These are phyloP conservation scores for Paramecium tetraurelia DNA, from an alignment of 73 alveolate genomes.

Conservation along the genomic window DNA sequence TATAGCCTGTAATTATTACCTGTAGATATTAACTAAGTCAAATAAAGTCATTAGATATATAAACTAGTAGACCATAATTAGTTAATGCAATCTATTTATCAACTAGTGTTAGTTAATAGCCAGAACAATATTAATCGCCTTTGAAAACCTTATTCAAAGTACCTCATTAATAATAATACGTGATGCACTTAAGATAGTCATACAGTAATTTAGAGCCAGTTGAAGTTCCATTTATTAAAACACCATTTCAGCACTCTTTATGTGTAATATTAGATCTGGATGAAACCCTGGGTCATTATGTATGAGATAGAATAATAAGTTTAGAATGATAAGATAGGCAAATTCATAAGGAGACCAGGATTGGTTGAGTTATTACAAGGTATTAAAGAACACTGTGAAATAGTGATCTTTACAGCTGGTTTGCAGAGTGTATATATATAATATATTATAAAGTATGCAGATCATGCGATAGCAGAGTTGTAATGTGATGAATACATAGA, in stretches of 20 bases:
- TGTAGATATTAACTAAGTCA: not conserved
- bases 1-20: not conserved
- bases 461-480: not conserved
- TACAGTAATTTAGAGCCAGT: not conserved
- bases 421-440: not conserved
- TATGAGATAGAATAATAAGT: not conserved
- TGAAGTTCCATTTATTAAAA: not conserved
- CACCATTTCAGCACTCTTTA: not conserved
- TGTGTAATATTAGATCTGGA: not conserved
- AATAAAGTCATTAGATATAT: not conserved
- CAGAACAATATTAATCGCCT: not conserved
- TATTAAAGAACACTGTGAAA: not conserved
- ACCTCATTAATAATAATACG: not conserved
- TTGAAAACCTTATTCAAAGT: not conserved
- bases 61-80: not conserved
- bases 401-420: not conserved
- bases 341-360: not conserved
- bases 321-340: not conserved
- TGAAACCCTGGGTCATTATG: conserved; percentile 9
- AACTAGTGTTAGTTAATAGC: not conserved
- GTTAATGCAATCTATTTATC: not conserved
- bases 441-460: not conserved
- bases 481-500: not conserved
- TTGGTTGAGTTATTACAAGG: not conserved
- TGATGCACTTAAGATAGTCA: not conserved